Evolutionary conservation across 805 yeast species (phyloP).

Genomic region (Metschnikowia dekortorum): DNA sequence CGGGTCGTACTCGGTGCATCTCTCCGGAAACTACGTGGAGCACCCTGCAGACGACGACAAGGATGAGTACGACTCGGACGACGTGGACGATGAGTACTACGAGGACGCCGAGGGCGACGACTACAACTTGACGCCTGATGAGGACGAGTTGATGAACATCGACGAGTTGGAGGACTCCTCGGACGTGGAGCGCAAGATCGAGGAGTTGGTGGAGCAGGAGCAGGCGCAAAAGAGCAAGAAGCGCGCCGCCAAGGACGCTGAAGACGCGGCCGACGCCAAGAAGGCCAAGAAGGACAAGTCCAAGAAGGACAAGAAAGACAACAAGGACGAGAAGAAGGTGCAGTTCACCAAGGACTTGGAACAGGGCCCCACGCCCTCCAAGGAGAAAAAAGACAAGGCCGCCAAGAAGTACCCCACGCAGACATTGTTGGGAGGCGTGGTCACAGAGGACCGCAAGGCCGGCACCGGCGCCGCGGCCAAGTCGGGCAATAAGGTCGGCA

Average conservation of each 20-base stretch:
- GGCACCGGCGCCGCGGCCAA: constrained; percentile 90
- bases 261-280: constrained; percentile 23
- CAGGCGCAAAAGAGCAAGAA: constrained; percentile 25
- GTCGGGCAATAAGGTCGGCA: constrained; percentile 86
- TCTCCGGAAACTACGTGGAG: constrained; percentile 92
- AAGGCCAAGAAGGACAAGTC: constrained; percentile 23
- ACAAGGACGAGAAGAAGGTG: constrained; percentile 44
- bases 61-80: constrained; percentile 35
- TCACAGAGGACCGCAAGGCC: constrained; percentile 83
- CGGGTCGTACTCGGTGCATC: constrained; percentile 90
- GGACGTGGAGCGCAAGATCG: constrained; percentile 67
- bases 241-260: constrained; percentile 33
- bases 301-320: constrained; percentile 36
- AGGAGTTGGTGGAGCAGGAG: constrained; percentile 67
- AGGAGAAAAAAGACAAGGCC: constrained; percentile 18
- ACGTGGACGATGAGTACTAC: constrained; percentile 37
- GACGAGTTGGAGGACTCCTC: constrained; percentile 66
- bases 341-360: constrained; percentile 88
- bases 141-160: constrained; percentile 60
- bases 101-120: constrained; percentile 52
- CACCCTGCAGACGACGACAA: constrained; percentile 87
- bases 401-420: constrained; percentile 61
- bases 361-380: constrained; percentile 80
- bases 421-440: constrained; percentile 88
- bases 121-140: constrained; percentile 71